Evolutionary conservation across 2,329 filamentous ascomycete genomes (phyloP), one percentile per base, ranked within the genome.

Genomic region (Aspergillus aculeatinus): DNA sequence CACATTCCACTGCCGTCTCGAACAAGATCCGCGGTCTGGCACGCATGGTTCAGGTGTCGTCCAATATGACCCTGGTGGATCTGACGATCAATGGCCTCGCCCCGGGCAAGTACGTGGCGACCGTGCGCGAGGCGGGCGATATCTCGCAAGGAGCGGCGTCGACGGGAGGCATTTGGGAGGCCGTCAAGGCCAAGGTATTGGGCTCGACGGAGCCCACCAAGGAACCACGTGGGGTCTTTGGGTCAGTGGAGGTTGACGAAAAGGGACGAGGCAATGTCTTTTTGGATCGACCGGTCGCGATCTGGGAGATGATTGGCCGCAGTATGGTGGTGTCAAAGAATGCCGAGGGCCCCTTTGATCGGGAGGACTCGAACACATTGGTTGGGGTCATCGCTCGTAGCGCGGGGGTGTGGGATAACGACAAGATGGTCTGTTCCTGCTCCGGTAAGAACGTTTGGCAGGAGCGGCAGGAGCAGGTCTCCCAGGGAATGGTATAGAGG

Each of bases 401-500:
- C 76, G 94, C 95, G 16, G 95, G 95, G n/a, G 89, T 96, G 63
- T 99, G 95, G 95, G 94, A 97, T 76, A 96, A 99, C 70, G 92
- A 97, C 74, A 99, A 98, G 84, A 96, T 91, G 50, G 94, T 99
- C 5, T 99, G 95, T 76, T 96, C 92, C 51, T 99, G 95, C 77
- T 96, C 92, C 42, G 95, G 95, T 4, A 98, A 98, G 86, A 98
- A 93, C 59, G 86, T 99, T 11, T 99, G 95, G 95, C 90, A 99
- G 77, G 95, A 99, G 82, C 87, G 95, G 68, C 88, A 89, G 77
- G 93, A 97, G 71, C 91, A 96, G 79, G 87, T 93, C 48, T 83
- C 85, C 66, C 93, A 91, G 79, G 95, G 95, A 2, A 98, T 99
- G 91, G 80, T 95, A 68, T 97, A 77, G 87, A 66, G 52, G 58